Conservation (phyloP, 805 yeast genomes). For the Lipomyces mesembrius region DNA sequence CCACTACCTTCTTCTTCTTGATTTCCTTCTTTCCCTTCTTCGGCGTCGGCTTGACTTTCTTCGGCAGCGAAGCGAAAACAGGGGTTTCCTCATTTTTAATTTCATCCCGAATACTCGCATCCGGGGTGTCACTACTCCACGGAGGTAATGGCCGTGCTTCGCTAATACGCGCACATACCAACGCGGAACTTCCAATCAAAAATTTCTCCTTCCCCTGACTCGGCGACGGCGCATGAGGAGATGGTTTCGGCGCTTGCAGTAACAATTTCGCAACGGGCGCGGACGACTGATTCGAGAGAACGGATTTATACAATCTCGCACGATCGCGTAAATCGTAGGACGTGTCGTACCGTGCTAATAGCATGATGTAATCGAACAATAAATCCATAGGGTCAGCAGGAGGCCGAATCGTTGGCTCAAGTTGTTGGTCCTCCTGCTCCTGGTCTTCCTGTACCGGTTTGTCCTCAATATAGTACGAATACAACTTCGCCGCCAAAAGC, state of each 20-base stretch:
- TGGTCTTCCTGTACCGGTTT: slow-evolving; percentile 42
- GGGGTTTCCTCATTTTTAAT: slow-evolving; percentile 10
- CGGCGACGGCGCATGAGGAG: slow-evolving; percentile 49
- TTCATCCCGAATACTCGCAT: slow-evolving; percentile 43
- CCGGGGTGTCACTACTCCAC: slow-evolving; percentile 54
- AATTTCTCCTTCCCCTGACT: slow-evolving; percentile 34
- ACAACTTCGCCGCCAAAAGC: slow-evolving; percentile 72
- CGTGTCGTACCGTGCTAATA: slow-evolving; percentile 72
- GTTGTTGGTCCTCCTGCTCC: slow-evolving; percentile 26
- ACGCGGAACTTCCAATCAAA: slow-evolving; percentile 44
- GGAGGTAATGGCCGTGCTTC: slow-evolving; percentile 46
- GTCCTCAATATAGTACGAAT: slow-evolving; percentile 59
- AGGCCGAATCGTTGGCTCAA: slow-evolving; percentile 36
- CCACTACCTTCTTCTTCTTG: slow-evolving; percentile 14
- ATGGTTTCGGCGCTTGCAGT: slow-evolving; percentile 77
- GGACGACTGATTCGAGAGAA: slow-evolving; percentile 58
- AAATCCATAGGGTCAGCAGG: slow-evolving; percentile 49
- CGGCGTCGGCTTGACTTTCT: slow-evolving; percentile 12
- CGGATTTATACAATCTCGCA: slow-evolving; percentile 70
- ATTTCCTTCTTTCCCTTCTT: slow-evolving; percentile 14
- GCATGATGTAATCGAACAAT: slow-evolving; percentile 65
- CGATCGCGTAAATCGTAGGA: slow-evolving; percentile 81
- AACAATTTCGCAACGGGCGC: slow-evolving; percentile 69
- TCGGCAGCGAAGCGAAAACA: slow-evolving; percentile 15
- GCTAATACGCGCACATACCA: slow-evolving; percentile 40